phyloP scores from a whole-genome alignment of 805 yeast genomes.

The Teunomyces kruisii region DNA sequence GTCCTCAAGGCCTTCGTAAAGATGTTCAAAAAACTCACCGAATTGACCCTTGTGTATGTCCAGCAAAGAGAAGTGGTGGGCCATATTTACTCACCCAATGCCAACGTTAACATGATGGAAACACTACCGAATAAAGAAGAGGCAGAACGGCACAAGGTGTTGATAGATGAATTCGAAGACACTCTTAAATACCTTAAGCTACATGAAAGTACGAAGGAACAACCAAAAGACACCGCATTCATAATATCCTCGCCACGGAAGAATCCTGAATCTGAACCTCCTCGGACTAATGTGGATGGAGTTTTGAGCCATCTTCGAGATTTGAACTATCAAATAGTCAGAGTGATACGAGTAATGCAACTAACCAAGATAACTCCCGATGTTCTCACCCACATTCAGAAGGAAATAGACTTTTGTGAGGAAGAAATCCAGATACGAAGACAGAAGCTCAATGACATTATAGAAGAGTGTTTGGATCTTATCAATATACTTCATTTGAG shows the following conservation, averaged over 20 bases:
- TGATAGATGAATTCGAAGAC: constrained; percentile 33
- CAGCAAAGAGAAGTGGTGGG: constrained; percentile 33
- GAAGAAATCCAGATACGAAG: constrained; percentile 24
- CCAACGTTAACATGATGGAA: constrained; percentile 14
- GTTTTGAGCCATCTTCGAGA: constrained; percentile 28
- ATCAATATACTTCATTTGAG: constrained; percentile 28
- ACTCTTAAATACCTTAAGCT: constrained; percentile 21
- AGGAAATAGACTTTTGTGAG: constrained; percentile 27
- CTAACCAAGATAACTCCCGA: constrained; percentile 38
- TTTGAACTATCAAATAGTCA: constrained; percentile 36
- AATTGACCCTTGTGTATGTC: constrained; percentile 22
- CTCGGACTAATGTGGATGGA: constrained; percentile 4
- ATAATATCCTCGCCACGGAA: constrained; percentile 32
- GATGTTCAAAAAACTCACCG: constrained; percentile 31
- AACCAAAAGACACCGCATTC: constrained; percentile 13
- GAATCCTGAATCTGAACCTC: constrained; percentile 3
- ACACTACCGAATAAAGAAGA: constrained; percentile 30
- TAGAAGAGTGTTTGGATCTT: constrained; percentile 24
- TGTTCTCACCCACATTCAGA: constrained; percentile 18
- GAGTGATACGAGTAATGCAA: constrained; percentile 34
- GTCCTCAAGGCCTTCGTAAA: constrained; percentile 32
- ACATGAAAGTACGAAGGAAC: constrained; percentile 5
- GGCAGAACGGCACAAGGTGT: constrained; percentile 27
- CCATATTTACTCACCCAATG: constrained; percentile 11
- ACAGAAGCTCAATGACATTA: constrained; percentile 20